Percentiles rank a stretch among this genome's conserved stretches.
Conservation (phyloP, 2,329 filamentous ascomycete species). For the Colletotrichum tropicale region DNA sequence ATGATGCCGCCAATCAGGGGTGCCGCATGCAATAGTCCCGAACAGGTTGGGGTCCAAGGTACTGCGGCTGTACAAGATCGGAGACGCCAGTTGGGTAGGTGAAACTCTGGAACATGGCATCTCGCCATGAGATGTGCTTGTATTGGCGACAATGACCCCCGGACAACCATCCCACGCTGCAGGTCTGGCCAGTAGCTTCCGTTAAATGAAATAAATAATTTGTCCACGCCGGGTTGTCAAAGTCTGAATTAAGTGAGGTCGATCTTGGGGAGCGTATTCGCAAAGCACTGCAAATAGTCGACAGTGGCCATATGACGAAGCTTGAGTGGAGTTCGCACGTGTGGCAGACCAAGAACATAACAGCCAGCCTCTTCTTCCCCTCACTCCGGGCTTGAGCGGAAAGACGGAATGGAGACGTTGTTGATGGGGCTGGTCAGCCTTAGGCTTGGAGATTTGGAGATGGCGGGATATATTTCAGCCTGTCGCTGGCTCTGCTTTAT, state of each 20-base stretch:
- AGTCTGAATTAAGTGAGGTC: neutral
- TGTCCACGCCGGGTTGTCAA: neutral
- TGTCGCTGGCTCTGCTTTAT: neutral
- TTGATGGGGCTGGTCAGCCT: slow-evolving; percentile 13
- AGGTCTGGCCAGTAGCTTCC: neutral
- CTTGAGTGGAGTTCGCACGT: slow-evolving; percentile 6
- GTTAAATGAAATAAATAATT: neutral
- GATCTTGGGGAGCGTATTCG: neutral
- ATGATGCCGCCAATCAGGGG: slow-evolving; percentile 6
- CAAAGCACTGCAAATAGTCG: neutral
- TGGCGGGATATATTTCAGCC: neutral
- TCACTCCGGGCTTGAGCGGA: neutral
- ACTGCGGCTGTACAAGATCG: neutral
- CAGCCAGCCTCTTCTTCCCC: neutral
- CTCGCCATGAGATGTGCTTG: neutral
- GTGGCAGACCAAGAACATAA: neutral
- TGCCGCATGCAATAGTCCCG: neutral
- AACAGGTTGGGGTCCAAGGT: neutral
- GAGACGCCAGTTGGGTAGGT: neutral
- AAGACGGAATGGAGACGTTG: neutral
- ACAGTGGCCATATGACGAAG: neutral
- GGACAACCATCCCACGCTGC: slow-evolving; percentile 2
- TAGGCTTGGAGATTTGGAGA: slow-evolving; percentile 4
- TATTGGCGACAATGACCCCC: neutral
- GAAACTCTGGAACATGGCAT: neutral